Evolutionary conservation across 805 yeast species (phyloP).

Genomic region (Yarrowia porcina): DNA sequence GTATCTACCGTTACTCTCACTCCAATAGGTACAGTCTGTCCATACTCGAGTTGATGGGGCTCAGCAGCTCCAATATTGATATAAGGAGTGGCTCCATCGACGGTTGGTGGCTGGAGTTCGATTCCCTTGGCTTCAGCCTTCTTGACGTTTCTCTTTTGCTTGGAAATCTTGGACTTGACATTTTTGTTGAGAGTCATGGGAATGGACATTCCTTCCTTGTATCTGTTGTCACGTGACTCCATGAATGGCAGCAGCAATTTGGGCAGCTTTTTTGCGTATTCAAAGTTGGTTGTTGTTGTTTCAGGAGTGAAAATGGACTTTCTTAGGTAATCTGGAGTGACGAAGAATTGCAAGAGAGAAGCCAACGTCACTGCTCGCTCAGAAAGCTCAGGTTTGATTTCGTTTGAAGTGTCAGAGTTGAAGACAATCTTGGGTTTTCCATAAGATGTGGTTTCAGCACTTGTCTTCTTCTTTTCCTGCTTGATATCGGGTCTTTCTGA

Average conservation of each 20-base stretch:
- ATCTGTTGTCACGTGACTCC: constrained; percentile 46
- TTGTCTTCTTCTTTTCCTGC: constrained; percentile 28
- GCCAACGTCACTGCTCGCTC: constrained; percentile 55
- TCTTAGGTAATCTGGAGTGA: constrained; percentile 79
- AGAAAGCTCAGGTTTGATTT: constrained; percentile 29
- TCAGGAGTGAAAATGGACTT: constrained; percentile 56
- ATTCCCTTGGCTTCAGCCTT: constrained; percentile 49
- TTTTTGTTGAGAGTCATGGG: constrained; percentile 29
- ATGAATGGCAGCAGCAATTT: constrained; percentile 73
- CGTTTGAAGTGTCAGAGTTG: constrained; percentile 29
- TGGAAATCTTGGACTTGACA: constrained; percentile 30
- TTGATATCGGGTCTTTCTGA: constrained; percentile 32
- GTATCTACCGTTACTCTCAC: constrained; percentile 80
- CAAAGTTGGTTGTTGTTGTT: constrained; percentile 45
- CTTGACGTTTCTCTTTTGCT: constrained; percentile 37
- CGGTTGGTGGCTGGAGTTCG: constrained; percentile 40
- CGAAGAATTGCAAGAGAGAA: constrained; percentile 68
- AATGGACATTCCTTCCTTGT: constrained; percentile 63
- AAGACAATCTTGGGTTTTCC: constrained; percentile 35
- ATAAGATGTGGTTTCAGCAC: constrained; percentile 31
- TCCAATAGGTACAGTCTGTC: constrained; percentile 65
- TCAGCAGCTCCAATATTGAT: constrained; percentile 70
- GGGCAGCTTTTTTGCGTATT: constrained; percentile 67
- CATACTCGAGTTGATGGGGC: constrained; percentile 52
- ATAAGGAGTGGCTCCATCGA: constrained; percentile 54